Percentiles rank a stretch among this genome's conserved stretches.
These are phyloP conservation scores for Apiotrichum mycotoxinovorans DNA, from an alignment of 1,284 basidiomycete genomes.

Conservation along the genomic window DNA sequence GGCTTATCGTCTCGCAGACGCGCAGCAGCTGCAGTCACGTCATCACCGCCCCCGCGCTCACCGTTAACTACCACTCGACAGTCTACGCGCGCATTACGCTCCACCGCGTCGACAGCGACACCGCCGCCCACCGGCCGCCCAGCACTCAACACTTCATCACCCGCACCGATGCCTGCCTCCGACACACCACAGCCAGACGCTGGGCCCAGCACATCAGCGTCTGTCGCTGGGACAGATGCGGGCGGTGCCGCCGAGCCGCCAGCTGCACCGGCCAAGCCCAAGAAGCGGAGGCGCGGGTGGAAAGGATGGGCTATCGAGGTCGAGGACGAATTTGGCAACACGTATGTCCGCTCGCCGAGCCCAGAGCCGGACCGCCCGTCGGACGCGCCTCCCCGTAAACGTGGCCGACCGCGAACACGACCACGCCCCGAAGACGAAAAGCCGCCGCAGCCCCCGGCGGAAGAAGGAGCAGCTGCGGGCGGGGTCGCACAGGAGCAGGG, in stretches of 20 bases:
- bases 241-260: neutral
- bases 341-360: constrained; percentile 21
- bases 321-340: constrained; percentile 42
- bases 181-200: neutral
- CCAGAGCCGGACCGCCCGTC: constrained; percentile 14
- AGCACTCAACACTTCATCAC: neutral
- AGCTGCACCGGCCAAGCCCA: constrained; percentile 23
- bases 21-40: neutral
- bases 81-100: neutral
- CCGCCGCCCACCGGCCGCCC: neutral
- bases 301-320: constrained; percentile 45
- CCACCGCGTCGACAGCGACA: neutral
- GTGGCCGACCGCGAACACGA: constrained; percentile 16
- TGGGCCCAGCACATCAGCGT: neutral
- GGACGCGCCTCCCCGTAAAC: constrained; percentile 12
- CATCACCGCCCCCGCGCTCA: neutral
- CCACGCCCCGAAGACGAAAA: neutral
- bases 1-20: neutral
- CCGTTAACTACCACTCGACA: neutral
- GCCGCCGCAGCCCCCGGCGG: neutral
- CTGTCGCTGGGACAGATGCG: neutral
- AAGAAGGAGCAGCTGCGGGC: neutral
- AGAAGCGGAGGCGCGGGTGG: constrained; percentile 37
- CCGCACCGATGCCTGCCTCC: neutral
- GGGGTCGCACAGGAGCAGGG: neutral